These are phyloP conservation scores for Nyctanthes arbortristis DNA, from an alignment of 257 asterid genomes.

Conservation along the genomic window DNA sequence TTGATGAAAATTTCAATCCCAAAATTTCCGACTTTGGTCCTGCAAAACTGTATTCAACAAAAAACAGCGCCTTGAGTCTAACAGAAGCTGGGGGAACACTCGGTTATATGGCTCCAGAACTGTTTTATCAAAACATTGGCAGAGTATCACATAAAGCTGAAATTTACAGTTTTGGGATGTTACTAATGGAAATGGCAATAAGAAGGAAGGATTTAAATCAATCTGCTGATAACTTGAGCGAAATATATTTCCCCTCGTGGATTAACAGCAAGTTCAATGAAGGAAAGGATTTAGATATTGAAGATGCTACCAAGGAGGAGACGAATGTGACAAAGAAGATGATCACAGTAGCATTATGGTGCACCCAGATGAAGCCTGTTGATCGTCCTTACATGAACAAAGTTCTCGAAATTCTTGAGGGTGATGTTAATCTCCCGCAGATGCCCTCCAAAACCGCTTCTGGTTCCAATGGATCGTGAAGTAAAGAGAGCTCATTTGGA, in stretches of 20 bases:
- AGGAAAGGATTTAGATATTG: constrained; percentile 5
- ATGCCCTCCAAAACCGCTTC: too few species aligned
- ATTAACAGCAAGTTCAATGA: constrained; percentile 12
- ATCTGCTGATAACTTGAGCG: constrained; percentile 4
- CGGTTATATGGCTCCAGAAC: constrained; percentile 32
- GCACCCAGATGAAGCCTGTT: constrained; percentile 27
- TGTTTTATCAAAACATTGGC: constrained; percentile 17
- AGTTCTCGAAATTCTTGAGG: too few species aligned
- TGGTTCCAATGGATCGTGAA: too few species aligned
- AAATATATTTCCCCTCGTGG: constrained; percentile 16
- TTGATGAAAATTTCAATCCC: constrained; percentile 22
- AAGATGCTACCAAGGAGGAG: constrained; percentile 7
- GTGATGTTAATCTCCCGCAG: too few species aligned
- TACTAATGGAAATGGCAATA: constrained; percentile 26
- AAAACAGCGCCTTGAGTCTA: background rate
- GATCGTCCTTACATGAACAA: too few species aligned
- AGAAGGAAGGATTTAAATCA: constrained; percentile 6
- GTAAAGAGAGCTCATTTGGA: too few species aligned
- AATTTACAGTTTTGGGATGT: constrained; percentile 32
- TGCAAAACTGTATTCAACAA: constrained; percentile 8
- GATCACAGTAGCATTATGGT: constrained; percentile 24
- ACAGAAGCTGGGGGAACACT: constrained; percentile 23
- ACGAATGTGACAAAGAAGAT: constrained; percentile 12
- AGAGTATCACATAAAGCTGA: constrained; percentile 19
- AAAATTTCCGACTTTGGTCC: constrained; percentile 26